Evolutionary conservation across 164 flowering plant genomes (phyloP).

Genomic region (Pachysandra terminalis): DNA sequence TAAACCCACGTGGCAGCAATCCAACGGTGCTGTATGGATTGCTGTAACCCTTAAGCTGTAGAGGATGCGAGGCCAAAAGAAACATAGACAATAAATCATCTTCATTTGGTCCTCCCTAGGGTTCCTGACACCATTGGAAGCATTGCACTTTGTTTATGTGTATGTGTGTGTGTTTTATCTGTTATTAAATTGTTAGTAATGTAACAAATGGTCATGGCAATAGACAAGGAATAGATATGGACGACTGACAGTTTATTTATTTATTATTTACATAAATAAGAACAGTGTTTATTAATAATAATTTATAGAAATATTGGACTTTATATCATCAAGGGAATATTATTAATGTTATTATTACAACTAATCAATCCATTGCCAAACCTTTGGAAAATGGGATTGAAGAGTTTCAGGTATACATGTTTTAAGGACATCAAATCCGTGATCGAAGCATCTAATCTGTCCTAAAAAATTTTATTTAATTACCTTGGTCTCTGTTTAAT

Average conservation of each 20-base stretch:
- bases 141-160: background rate
- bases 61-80: too few relatives aligned
- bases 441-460: background rate
- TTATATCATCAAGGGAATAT: constrained; percentile 16
- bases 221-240: constrained; percentile 25
- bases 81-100: background rate
- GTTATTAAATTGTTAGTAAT: background rate
- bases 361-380: constrained; percentile 34
- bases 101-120: constrained; percentile 6
- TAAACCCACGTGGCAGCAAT: too few relatives aligned
- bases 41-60: too few relatives aligned
- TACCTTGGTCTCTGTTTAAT: too few relatives aligned
- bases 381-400: constrained; percentile 25
- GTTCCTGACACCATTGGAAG: constrained; percentile 10
- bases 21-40: too few relatives aligned
- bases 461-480: too few relatives aligned
- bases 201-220: constrained; percentile 14
- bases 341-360: constrained; percentile 4
- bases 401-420: background rate
- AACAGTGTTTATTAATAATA: too few relatives aligned
- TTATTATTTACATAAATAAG: too few relatives aligned
- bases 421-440: constrained; percentile 29
- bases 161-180: background rate
- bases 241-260: constrained; percentile 32
- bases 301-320: constrained; percentile 3